These are phyloP conservation scores for Crucibulum laeve DNA, from an alignment of 768 basidiomycete genomes.

Conservation along the genomic window DNA sequence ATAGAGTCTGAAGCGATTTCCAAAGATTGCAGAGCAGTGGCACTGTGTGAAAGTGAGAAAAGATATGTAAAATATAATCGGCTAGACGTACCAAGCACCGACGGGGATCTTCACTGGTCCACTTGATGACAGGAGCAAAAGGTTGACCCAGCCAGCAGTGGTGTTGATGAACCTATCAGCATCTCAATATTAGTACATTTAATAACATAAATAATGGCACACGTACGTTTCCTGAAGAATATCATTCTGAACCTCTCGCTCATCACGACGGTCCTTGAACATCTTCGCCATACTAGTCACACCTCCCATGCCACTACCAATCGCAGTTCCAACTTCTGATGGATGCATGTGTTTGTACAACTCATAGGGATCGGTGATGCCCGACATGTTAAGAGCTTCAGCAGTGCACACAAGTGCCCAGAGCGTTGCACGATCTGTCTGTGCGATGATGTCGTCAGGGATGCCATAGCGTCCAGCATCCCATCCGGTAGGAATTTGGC, in stretches of 20 bases:
- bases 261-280: constrained; percentile 99
- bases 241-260: constrained; percentile 97
- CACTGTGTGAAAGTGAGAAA: constrained; percentile 38
- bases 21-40: constrained; percentile 94
- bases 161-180: constrained; percentile 91
- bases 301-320: constrained; percentile 99
- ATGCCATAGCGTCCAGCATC: constrained; percentile 95
- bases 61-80: constrained; percentile 5
- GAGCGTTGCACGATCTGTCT: constrained; percentile 87
- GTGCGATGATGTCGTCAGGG: constrained; percentile 91
- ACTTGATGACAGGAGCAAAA: constrained; percentile 90
- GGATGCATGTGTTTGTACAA: constrained; percentile 96
- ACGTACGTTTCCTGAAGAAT: constrained; percentile 96
- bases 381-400: constrained; percentile 94
- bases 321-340: constrained; percentile 88
- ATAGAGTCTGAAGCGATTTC: constrained; percentile 98
- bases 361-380: constrained; percentile 97
- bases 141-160: constrained; percentile 96
- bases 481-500: constrained; percentile 98
- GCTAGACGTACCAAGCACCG: constrained; percentile 79
- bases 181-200: constrained; percentile 5
- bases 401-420: constrained; percentile 95
- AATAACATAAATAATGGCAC: not conserved
- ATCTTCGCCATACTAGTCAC: constrained; percentile 86
- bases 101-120: constrained; percentile 99